A percentile compares a stretch with the other conserved stretches of the same genome.
Conservation (phyloP, 805 yeast species). For the Ogataea pignaliae region DNA sequence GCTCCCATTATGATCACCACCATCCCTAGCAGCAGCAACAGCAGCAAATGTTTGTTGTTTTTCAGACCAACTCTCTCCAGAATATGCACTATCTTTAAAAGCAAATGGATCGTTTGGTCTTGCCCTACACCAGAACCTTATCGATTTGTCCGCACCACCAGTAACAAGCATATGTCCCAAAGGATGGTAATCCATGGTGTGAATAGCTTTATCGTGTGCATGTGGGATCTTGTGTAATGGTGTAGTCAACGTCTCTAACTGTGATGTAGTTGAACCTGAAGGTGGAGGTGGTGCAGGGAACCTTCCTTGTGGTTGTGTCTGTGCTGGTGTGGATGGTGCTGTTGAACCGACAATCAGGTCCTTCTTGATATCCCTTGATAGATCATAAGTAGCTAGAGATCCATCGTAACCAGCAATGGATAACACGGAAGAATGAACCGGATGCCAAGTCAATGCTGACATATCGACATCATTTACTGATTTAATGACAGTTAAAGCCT, state of each 20-base stretch:
- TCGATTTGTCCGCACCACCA: constrained; percentile 90
- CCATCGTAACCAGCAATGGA: constrained; percentile 92
- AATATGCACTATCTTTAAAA: constrained; percentile 77
- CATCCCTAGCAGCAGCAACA: neutral
- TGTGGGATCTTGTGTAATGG: constrained; percentile 62
- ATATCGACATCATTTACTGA: constrained; percentile 76
- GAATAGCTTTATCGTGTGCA: constrained; percentile 93
- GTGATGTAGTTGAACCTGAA: constrained; percentile 25
- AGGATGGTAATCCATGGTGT: constrained; percentile 89
- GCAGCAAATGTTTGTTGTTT: constrained; percentile 17
- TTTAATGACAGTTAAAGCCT: constrained; percentile 64
- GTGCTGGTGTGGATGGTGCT: neutral
- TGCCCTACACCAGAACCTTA: constrained; percentile 91
- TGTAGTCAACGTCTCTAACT: constrained; percentile 10
- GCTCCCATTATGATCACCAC: constrained; percentile 2
- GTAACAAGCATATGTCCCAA: constrained; percentile 87
- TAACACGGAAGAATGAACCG: constrained; percentile 71
- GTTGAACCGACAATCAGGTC: constrained; percentile 16
- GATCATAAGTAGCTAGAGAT: constrained; percentile 67
- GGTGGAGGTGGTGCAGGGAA: constrained; percentile 3
- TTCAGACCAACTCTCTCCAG: constrained; percentile 33
- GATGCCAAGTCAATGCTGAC: constrained; percentile 89
- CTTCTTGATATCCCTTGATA: constrained; percentile 49
- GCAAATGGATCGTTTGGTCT: constrained; percentile 85
- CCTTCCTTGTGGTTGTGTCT: too few relatives aligned